Evolutionary conservation across 495 filamentous ascomycete genomes (phyloP), one percentile per base, ranked within the genome.

Genomic region (Aspergillus homomorphus): DNA sequence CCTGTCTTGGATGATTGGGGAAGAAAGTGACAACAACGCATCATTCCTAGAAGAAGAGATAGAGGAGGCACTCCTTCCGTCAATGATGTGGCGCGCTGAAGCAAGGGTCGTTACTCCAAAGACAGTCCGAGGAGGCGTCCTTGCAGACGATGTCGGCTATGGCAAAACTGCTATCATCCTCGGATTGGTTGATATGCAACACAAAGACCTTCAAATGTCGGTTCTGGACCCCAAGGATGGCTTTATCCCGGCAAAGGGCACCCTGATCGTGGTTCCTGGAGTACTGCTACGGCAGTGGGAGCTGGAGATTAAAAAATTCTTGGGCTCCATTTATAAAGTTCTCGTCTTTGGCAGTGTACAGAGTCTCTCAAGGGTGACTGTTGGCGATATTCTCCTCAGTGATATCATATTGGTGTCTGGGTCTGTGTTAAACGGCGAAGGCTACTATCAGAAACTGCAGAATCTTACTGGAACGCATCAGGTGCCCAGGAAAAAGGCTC

Each of bases 81-180:
- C 80, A 8, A 67, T 91, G 44, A 81, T 82, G 46, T 83, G 88
- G 75, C 81, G 87, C 20, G 78, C 85, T 1, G 78, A 87, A 61
- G 89, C 83, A 1, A 73, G 77, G 26, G 80, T 77, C 22, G 58
- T 54, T 4, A 61, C 62, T 12, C 49, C 69, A 1, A 71, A 82
- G 33, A 65, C 57, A 9, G 63, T 84, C 54, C 78, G 75, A 8
- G 91, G 91, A 21, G 91, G 91, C 16, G 77, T 94, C 22, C 75
- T 91, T 1, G 89, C 89, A 4, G 88, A 93, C 59, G 79, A 89
- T 52, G 86, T 91, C 44, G 89, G 88, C 10, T 94, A 89, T 66
- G 91, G 91, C 1, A 96, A 96, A 64, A 96, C 91, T 0, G 82
- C 88, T 3, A 78, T 84, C n/a, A 82, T 80, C 1, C 76, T 95